Evolutionary conservation across 2,329 filamentous ascomycete genomes (phyloP), one percentile per base, ranked within the genome.

Genomic region (Sclerotiophoma versabilis): DNA sequence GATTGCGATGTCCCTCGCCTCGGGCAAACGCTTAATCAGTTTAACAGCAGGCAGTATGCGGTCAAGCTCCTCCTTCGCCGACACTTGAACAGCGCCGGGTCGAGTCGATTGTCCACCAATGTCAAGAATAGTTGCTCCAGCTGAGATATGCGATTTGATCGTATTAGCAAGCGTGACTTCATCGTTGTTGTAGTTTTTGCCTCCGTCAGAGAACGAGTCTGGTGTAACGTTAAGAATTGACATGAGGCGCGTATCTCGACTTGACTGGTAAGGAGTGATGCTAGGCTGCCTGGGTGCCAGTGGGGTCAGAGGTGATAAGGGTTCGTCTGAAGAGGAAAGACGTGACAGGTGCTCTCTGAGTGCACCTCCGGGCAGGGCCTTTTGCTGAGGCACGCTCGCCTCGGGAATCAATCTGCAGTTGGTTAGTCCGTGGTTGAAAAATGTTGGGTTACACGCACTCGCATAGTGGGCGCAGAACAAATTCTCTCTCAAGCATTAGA

Each of bases 131-230:
- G 87, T 89, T 12, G 91, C 91, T 27, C 93, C 92, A 7, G 81
- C 79, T 32, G 77, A 75, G 57, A 96, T 84, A 70, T 92, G 87
- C 10, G 76, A 64, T 43, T 80, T 76, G 14, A 93, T 81, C 1
- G 84, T 89, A 11, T 79, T 70, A 11, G 81, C 76, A 22, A 95
- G 81, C 22, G 78, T 64, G 20, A 74, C 58, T 1, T 77, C 57
- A 58, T 84, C 80, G 11, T 76, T 47, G 37, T 66, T 59, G 47
- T 63, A 71, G 37, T 71, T 84, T 8, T 80, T 69, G 8, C 92
- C 92, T 47, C 92, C 93, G 70, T 98, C 93, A 1, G 93, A 98
- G 79, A 99, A 99, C 9, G 93, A 98, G 77, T 99, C 93, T 0
- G 93, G 93, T 0, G 95, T 98, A 46, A 96, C 79, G 75, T 99